Percentiles rank a stretch among this genome's conserved stretches.
Evolutionary conservation across 2,329 filamentous ascomycete genomes (phyloP).

Genomic region (Ceratocystis smalleyi): DNA sequence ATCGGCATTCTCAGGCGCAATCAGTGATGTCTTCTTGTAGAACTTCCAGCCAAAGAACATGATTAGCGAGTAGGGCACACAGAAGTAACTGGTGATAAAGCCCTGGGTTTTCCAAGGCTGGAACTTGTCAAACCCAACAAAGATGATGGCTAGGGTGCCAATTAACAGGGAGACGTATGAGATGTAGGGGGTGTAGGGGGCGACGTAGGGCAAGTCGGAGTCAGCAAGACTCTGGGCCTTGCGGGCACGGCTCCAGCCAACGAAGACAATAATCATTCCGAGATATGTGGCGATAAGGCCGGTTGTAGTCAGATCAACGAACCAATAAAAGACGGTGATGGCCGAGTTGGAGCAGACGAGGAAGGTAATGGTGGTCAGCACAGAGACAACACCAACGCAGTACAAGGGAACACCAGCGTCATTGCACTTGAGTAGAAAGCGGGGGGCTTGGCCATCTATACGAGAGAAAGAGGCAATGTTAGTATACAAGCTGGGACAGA

Average conservation of each 20-base stretch:
- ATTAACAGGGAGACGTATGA: constrained; percentile 27
- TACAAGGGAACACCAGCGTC: constrained; percentile 46
- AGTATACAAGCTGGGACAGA: neutral
- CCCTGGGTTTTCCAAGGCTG: constrained; percentile 31
- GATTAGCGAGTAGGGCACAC: constrained; percentile 34
- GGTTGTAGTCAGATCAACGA: constrained; percentile 41
- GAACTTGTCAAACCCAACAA: constrained; percentile 42
- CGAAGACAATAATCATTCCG: constrained; percentile 33
- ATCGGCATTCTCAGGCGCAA: constrained; percentile 43
- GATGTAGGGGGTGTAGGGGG: constrained; percentile 23
- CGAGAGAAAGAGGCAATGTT: constrained; percentile 17
- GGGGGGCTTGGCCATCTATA: constrained; percentile 32
- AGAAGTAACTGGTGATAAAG: constrained; percentile 36
- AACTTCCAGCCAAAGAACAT: constrained; percentile 55
- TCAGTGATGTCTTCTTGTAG: constrained; percentile 42
- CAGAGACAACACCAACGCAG: constrained; percentile 38
- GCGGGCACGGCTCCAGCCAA: constrained; percentile 36
- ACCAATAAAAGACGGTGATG: constrained; percentile 36
- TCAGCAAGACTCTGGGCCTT: constrained; percentile 35
- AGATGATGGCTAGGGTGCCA: constrained; percentile 34
- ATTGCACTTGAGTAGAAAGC: constrained; percentile 42
- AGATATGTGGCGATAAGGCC: constrained; percentile 48
- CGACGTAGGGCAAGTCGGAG: constrained; percentile 34
- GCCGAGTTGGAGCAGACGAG: constrained; percentile 35
- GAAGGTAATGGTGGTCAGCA: constrained; percentile 39